Evolutionary conservation across 2,329 filamentous ascomycete species (phyloP).

Genomic region (Nannizzia gypsea): DNA sequence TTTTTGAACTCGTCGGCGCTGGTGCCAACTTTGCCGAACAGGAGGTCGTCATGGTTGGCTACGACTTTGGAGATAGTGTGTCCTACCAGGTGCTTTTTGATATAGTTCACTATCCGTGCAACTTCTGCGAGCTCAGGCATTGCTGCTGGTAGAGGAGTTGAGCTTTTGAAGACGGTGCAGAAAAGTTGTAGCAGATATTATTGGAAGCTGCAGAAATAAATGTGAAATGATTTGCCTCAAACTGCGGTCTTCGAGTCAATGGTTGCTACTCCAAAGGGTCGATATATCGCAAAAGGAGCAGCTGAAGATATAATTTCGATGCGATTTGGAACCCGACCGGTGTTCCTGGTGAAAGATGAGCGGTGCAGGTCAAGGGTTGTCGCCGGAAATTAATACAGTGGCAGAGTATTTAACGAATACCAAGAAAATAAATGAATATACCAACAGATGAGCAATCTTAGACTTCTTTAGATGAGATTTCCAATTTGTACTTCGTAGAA

Average conservation of each 20-base stretch:
- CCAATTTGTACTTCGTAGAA: background rate
- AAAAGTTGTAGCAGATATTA: background rate
- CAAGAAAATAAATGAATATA: background rate
- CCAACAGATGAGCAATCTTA: background rate
- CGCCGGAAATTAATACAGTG: background rate
- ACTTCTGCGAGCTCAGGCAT: conserved; percentile 49
- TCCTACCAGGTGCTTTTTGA: conserved; percentile 71
- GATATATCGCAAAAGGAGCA: background rate
- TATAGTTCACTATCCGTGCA: conserved; percentile 73
- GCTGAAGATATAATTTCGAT: background rate
- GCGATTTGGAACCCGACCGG: background rate
- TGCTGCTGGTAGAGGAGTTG: conserved; percentile 16
- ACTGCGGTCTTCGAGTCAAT: background rate
- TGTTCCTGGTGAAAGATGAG: background rate
- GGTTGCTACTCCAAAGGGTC: background rate
- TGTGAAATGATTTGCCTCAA: background rate
- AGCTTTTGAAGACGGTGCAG: background rate
- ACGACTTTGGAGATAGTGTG: conserved; percentile 61
- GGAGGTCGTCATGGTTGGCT: conserved; percentile 65
- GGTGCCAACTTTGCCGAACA: conserved; percentile 86
- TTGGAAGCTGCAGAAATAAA: background rate
- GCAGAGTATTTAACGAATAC: background rate
- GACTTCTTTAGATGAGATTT: no score
- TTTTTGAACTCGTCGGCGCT: conserved; percentile 61
- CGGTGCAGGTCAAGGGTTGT: background rate